Evolutionary conservation across 805 yeast species (phyloP).

Genomic region (Brettanomyces naardenensis): DNA sequence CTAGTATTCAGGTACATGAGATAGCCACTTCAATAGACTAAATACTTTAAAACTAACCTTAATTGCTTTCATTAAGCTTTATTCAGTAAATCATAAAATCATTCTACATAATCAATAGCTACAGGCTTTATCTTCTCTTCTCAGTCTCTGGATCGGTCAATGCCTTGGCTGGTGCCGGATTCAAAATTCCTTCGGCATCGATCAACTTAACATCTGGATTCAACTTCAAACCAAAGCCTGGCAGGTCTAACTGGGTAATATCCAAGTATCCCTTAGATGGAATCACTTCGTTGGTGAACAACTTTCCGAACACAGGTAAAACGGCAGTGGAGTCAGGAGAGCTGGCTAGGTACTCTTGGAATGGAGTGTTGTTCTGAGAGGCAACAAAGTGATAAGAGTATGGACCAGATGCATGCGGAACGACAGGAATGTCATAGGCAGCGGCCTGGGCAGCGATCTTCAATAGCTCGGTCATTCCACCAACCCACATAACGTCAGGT

Average conservation of each 20-base stretch:
- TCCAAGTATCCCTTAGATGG: slow-evolving; percentile 37
- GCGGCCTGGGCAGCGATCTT: slow-evolving; percentile 42
- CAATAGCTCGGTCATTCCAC: slow-evolving; percentile 41
- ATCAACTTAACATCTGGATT: slow-evolving; percentile 35
- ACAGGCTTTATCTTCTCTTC: too few relatives aligned
- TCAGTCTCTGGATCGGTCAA: too few relatives aligned
- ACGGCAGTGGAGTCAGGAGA: slow-evolving; percentile 31
- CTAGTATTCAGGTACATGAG: too few relatives aligned
- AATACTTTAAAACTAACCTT: too few relatives aligned
- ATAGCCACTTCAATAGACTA: too few relatives aligned
- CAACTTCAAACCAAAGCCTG: slow-evolving; percentile 42
- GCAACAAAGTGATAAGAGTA: slow-evolving; percentile 44
- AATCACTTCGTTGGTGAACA: slow-evolving; percentile 40
- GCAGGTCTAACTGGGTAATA: slow-evolving; percentile 33
- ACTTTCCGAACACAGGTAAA: slow-evolving; percentile 40
- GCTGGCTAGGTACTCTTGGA: slow-evolving; percentile 44
- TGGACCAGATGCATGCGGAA: slow-evolving; percentile 48
- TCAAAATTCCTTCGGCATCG: slow-evolving; percentile 31
- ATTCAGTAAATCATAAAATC: too few relatives aligned
- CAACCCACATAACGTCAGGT: slow-evolving; percentile 50
- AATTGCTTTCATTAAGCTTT: too few relatives aligned
- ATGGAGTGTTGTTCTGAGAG: slow-evolving; percentile 42
- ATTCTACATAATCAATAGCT: too few relatives aligned
- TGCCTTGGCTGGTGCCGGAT: slow-evolving; percentile 33
- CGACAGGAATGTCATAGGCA: slow-evolving; percentile 45